Percentiles rank a stretch among this genome's conserved stretches.
Evolutionary conservation across 768 basidiomycete species (phyloP).

Genomic region (Aureoboletus auriporus): DNA sequence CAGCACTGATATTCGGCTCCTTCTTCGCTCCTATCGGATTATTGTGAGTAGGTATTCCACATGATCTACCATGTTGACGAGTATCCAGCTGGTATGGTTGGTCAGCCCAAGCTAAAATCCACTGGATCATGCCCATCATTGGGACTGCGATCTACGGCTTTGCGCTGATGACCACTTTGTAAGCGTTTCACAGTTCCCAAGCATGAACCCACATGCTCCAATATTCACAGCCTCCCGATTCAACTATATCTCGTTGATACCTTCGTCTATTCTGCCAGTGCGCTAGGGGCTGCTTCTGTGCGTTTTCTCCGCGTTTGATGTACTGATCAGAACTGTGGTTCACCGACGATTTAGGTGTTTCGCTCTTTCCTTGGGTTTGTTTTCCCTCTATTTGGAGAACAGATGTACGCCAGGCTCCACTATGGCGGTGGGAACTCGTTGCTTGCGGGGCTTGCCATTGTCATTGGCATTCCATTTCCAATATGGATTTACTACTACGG

Average conservation of each 20-base stretch:
- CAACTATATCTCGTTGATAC: constrained; percentile 69
- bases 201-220: neutral
- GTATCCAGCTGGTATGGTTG: constrained; percentile 70
- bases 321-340: neutral
- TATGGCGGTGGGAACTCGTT: constrained; percentile 66
- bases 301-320: constrained; percentile 14
- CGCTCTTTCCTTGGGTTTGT: constrained; percentile 61
- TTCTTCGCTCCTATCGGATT: constrained; percentile 65
- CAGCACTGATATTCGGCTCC: constrained; percentile 65
- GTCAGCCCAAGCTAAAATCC: constrained; percentile 63
- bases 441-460: constrained; percentile 54
- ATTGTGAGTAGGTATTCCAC: constrained; percentile 43
- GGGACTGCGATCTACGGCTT: constrained; percentile 60
- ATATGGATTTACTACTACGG: constrained; percentile 69
- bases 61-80: neutral
- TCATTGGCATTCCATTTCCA: constrained; percentile 71
- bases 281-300: constrained; percentile 59
- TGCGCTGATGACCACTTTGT: constrained; percentile 60
- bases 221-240: constrained; percentile 52
- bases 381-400: constrained; percentile 62
- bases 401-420: constrained; percentile 61
- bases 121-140: constrained; percentile 77
- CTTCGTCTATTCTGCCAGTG: constrained; percentile 66
- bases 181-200: constrained; percentile 19
- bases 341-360: constrained; percentile 41